Percentiles rank a stretch among this genome's conserved stretches.
phyloP scores from a whole-genome alignment of 768 basidiomycete genomes.

The Crucibulum laeve region DNA sequence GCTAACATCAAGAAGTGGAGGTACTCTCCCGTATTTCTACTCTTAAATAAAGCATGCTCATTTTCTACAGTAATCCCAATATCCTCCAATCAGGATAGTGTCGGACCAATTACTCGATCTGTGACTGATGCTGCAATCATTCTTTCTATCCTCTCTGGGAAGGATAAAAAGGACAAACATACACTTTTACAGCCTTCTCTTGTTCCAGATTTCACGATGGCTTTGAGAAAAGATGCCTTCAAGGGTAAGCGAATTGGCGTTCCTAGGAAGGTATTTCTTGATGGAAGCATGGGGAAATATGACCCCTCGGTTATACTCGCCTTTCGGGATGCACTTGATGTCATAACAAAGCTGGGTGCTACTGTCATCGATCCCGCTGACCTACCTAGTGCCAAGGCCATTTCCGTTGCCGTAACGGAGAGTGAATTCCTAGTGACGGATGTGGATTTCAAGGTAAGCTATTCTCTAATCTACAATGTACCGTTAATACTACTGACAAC shows the following conservation, averaged over 20 bases:
- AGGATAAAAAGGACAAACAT: constrained; percentile 48
- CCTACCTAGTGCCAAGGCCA: constrained; percentile 48
- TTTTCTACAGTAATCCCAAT: constrained; percentile 46
- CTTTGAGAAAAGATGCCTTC: constrained; percentile 42
- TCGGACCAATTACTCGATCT: constrained; percentile 52
- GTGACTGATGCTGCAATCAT: constrained; percentile 51
- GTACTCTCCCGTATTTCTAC: constrained; percentile 21
- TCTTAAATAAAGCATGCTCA: neutral
- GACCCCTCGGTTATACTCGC: constrained; percentile 29
- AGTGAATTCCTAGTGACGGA: constrained; percentile 51
- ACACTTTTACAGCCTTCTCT: constrained; percentile 45
- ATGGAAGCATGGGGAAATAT: constrained; percentile 24
- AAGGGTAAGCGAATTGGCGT: constrained; percentile 50
- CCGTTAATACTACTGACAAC: no score
- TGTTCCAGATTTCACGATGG: constrained; percentile 53
- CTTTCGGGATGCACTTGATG: constrained; percentile 33
- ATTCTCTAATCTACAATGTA: no score
- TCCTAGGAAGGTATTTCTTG: constrained; percentile 34
- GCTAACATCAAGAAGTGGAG: constrained; percentile 53
- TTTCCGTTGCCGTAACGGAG: constrained; percentile 35
- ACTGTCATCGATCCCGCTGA: constrained; percentile 61
- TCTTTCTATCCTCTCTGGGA: constrained; percentile 49
- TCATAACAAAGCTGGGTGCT: constrained; percentile 35
- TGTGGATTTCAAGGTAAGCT: constrained; percentile 54
- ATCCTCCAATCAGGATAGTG: constrained; percentile 53